Conservation (phyloP, 352 stramenopile species). For the Globisporangium nodosum region DNA sequence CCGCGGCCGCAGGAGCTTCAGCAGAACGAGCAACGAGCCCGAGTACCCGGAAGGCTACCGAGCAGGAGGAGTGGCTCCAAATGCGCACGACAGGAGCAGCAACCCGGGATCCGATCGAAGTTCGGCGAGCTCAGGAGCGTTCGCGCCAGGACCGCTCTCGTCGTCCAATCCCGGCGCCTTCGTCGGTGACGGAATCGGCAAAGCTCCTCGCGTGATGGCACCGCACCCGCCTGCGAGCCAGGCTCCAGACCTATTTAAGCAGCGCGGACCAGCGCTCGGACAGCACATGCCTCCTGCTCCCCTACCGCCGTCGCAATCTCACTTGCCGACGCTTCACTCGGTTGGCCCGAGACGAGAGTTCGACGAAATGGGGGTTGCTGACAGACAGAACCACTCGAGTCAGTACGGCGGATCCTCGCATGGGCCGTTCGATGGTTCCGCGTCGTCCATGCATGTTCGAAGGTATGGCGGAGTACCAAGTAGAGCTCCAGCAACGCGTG, state of each 20-base stretch:
- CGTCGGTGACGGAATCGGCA: not conserved
- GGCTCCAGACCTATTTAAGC: not conserved
- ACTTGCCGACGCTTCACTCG: slow-evolving; percentile 9
- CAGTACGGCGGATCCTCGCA: slow-evolving; percentile 2
- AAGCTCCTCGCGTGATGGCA: not conserved
- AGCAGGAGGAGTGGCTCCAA: not conserved
- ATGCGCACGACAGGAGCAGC: slow-evolving; percentile 3
- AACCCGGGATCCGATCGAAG: slow-evolving; percentile 1
- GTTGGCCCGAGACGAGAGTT: slow-evolving; percentile 4
- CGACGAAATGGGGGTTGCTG: slow-evolving; percentile 1
- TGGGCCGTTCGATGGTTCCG: not conserved
- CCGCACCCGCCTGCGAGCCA: not conserved
- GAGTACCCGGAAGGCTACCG: slow-evolving; percentile 4
- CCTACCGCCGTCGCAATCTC: slow-evolving; percentile 2
- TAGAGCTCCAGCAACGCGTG: not conserved
- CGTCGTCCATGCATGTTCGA: not conserved
- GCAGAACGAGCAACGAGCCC: slow-evolving; percentile 5
- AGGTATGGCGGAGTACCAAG: not conserved
- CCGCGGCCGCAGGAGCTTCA: slow-evolving; percentile 1
- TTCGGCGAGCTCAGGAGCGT: slow-evolving; percentile 3
- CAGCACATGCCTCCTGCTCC: slow-evolving; percentile 1
- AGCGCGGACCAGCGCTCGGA: not conserved
- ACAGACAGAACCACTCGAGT: slow-evolving; percentile 1
- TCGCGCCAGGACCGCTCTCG: not conserved
- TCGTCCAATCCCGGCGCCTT: not conserved